phyloP scores from a whole-genome alignment of 2,329 filamentous ascomycete genomes.

The Ophiocordyceps camponoti-rufipedis region DNA sequence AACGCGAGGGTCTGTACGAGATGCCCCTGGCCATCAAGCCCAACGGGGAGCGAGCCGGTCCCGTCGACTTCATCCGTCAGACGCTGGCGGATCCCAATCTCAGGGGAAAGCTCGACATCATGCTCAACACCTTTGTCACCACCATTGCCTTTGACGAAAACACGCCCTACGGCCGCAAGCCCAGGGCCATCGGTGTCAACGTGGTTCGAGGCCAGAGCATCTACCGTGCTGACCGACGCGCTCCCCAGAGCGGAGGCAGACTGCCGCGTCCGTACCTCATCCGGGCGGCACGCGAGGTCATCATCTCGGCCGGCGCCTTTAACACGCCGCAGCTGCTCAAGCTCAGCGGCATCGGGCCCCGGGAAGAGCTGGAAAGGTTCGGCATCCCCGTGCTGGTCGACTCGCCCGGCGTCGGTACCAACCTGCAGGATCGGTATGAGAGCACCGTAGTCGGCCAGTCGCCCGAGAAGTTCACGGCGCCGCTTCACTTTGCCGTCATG shows the following conservation, averaged over 20 bases:
- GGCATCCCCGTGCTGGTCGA: slow-evolving; percentile 34
- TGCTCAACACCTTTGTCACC: slow-evolving; percentile 13
- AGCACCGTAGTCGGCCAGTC: slow-evolving; percentile 3
- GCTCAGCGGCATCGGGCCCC: slow-evolving; percentile 24
- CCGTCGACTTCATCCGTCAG: slow-evolving; percentile 27
- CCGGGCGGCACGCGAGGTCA: slow-evolving; percentile 23
- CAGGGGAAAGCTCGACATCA: slow-evolving; percentile 6
- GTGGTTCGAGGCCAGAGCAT: slow-evolving; percentile 20
- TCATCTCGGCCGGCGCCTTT: slow-evolving; percentile 27
- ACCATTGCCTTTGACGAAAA: slow-evolving; percentile 14
- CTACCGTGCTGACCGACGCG: slow-evolving; percentile 24
- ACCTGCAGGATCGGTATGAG: slow-evolving; percentile 18
- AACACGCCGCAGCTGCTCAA: slow-evolving; percentile 28
- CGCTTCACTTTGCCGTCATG: slow-evolving; percentile 7
- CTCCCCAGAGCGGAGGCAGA: slow-evolving; percentile 1
- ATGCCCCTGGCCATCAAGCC: slow-evolving; percentile 26
- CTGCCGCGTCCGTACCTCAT: slow-evolving; percentile 5
- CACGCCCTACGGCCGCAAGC: slow-evolving; percentile 5
- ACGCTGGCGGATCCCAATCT: slow-evolving; percentile 7
- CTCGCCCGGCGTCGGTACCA: slow-evolving; percentile 43
- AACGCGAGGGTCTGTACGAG: slow-evolving; percentile 19
- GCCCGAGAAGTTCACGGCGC: slow-evolving; percentile 3
- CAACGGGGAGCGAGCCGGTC: slow-evolving; percentile 21
- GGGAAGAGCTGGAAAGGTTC: slow-evolving; percentile 17
- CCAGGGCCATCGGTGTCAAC: slow-evolving; percentile 23